These are phyloP conservation scores for Alternaria sp. DNA, from an alignment of 2,329 filamentous ascomycete species.

Conservation along the genomic window DNA sequence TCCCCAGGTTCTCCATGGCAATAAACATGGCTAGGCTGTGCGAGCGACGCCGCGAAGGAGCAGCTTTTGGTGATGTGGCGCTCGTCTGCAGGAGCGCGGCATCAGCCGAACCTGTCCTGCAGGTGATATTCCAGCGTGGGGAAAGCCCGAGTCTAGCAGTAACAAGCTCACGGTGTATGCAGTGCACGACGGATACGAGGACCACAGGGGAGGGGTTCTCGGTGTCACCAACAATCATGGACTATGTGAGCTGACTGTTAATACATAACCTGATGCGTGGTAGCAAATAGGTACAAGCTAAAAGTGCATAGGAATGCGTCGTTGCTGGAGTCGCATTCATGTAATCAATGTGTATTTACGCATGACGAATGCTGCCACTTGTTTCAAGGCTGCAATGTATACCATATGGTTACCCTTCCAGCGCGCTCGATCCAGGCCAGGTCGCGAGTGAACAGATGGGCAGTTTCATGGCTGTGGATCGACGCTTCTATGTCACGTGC, in stretches of 20 bases:
- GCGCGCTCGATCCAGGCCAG: neutral
- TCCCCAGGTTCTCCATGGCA: constrained; percentile 27
- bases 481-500: constrained; percentile 29
- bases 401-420: neutral
- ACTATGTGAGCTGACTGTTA: neutral
- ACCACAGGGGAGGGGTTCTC: neutral
- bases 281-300: neutral
- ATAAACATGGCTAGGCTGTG: constrained; percentile 12
- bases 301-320: neutral
- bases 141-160: constrained; percentile 4
- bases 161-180: constrained; percentile 1
- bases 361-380: neutral
- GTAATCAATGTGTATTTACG: too few relatives aligned
- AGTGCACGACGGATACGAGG: neutral
- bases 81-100: constrained; percentile 32
- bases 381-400: neutral
- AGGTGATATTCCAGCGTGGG: constrained; percentile 16
- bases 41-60: constrained; percentile 25
- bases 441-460: constrained; percentile 10
- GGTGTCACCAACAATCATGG: neutral
- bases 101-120: constrained; percentile 23
- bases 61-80: constrained; percentile 33
- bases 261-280: neutral
- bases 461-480: constrained; percentile 18
- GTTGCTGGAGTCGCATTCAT: neutral